Percentiles rank a stretch among this genome's conserved stretches.
These are phyloP conservation scores for Aristolochia fimbriata DNA, from an alignment of 164 flowering plant genomes.

Conservation along the genomic window DNA sequence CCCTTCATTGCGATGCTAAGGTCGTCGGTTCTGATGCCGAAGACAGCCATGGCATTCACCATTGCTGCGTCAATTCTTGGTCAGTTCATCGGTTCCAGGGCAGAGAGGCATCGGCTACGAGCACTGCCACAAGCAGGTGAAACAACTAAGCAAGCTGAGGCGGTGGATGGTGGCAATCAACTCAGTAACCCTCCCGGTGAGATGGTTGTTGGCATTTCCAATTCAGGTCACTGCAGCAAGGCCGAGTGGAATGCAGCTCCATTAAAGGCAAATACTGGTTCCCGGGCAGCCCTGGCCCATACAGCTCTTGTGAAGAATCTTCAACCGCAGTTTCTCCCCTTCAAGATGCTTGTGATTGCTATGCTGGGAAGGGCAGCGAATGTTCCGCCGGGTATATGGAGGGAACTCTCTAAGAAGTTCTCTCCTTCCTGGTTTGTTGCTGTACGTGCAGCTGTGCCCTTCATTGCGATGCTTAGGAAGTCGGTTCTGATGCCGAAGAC, in stretches of 20 bases:
- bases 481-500: slow-evolving; percentile 89
- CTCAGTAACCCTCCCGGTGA: slow-evolving; percentile 7
- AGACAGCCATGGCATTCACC: slow-evolving; percentile 94
- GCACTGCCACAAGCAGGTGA: slow-evolving; percentile 17
- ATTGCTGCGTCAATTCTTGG: slow-evolving; percentile 89
- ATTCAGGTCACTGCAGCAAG: slow-evolving; percentile 25
- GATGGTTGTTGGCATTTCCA: slow-evolving; percentile 14
- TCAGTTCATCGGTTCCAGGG: slow-evolving; percentile 91
- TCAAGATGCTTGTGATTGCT: slow-evolving; percentile 79
- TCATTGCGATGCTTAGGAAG: slow-evolving; percentile 89
- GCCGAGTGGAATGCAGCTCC: slow-evolving; percentile 35
- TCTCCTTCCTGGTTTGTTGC: slow-evolving; percentile 86
- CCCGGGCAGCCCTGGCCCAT: slow-evolving; percentile 65
- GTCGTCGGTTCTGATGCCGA: slow-evolving; percentile 89
- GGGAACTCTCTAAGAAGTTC: slow-evolving; percentile 85
- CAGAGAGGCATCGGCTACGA: slow-evolving; percentile 72
- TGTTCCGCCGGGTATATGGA: slow-evolving; percentile 81
- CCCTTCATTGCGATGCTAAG: slow-evolving; percentile 90
- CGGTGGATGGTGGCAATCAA: slow-evolving; percentile 3
- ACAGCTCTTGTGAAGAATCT: slow-evolving; percentile 81
- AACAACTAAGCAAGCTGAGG: neutral
- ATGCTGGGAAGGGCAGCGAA: slow-evolving; percentile 91
- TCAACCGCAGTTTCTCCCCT: slow-evolving; percentile 82
- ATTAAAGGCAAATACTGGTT: slow-evolving; percentile 14
- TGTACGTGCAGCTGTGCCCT: slow-evolving; percentile 90